Base-by-base conservation (phyloP, 352 stramenopile genomes). In the Aphanomyces cochlioides region DNA sequence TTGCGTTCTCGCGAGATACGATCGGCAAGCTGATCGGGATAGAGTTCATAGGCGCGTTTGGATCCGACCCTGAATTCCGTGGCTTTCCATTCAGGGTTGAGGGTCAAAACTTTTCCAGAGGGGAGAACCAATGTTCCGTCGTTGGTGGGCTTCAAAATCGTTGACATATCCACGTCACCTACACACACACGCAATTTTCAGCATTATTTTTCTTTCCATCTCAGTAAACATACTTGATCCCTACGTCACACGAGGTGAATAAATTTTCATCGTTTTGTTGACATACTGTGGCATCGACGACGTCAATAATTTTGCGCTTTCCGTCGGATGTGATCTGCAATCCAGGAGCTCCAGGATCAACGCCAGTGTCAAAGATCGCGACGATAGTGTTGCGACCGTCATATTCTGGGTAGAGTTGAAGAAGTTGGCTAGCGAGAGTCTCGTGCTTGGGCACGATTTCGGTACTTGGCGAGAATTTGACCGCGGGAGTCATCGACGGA, bases 321-420 rank as follows among this genome's bases (percentile, higher is more conserved):
- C 92, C 92, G 77, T 96, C 88, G 7, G 82, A 73, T 48, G 90
- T 96, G 37, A 79, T 82, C 72, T 93, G 86, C 15, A 98, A 77
- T 2, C 93, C 93, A 41, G 83, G 80, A 0, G 95, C 94, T 3
- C 87, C 91, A 0, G 93, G 92, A 75, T 99, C 96, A 66, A 98
- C 90, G 50, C 96, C 96, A 34, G 96, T 98, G 82, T 99, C 96
- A 53, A 99, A 87, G 72, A 99, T 92, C n/a, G 88, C 93, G 41
- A 98, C 93, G 15, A 96, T 83, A 0, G 98, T 83, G 69, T 89
- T 86, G 56, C 86, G 84, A 7, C 96, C 96, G 81, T 98, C 92
- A 72, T 84, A 95, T n/a, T 81, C 65, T 12, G 93, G 92, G 72
- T 95, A 87, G 21, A 79, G 74, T 63, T 84, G 58, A 39, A 97